Evolutionary conservation across 352 stramenopile genomes (phyloP).

Genomic region (Pythium insidiosum): DNA sequence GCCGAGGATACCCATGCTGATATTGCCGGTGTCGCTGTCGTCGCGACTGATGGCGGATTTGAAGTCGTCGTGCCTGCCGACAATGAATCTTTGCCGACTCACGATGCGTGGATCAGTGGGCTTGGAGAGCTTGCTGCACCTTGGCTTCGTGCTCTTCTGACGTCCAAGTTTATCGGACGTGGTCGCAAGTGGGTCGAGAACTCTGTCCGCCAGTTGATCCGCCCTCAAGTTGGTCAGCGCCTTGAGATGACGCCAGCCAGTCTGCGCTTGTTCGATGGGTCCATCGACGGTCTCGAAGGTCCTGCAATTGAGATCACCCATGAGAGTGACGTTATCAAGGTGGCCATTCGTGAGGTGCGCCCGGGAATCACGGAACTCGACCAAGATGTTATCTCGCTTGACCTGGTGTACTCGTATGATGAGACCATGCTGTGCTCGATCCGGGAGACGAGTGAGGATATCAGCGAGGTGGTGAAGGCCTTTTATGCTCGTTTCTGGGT

Average conservation of each 20-base stretch:
- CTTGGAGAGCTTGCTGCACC: conserved; percentile 24
- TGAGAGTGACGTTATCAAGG: conserved; percentile 22
- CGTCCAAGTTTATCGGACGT: conserved; percentile 36
- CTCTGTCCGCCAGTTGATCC: conserved; percentile 41
- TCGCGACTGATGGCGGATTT: conserved; percentile 14
- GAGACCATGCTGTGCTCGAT: conserved; percentile 39
- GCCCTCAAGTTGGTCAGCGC: conserved; percentile 34
- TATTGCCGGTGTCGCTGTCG: conserved; percentile 10
- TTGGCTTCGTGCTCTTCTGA: conserved; percentile 49
- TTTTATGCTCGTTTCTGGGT: conserved; percentile 81
- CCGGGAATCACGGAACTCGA: conserved; percentile 42
- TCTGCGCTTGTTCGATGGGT: conserved; percentile 10
- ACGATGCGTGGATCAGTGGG: conserved; percentile 35
- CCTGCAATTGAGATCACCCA: conserved; percentile 50
- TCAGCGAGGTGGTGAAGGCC: conserved; percentile 49
- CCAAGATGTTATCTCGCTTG: conserved; percentile 31
- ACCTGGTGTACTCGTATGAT: conserved; percentile 49
- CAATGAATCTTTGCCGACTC: conserved; percentile 16
- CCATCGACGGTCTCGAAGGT: conserved; percentile 18
- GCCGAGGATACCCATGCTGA: neutral
- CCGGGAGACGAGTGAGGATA: conserved; percentile 29
- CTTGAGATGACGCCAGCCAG: conserved; percentile 15
- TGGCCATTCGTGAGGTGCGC: conserved; percentile 48
- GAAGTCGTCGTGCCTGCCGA: conserved; percentile 22
- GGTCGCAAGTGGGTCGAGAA: conserved; percentile 69